Evolutionary conservation across 2,329 filamentous ascomycete species (phyloP), one percentile per base, ranked within the genome.

Genomic region (Alternaria angustiovoidea): DNA sequence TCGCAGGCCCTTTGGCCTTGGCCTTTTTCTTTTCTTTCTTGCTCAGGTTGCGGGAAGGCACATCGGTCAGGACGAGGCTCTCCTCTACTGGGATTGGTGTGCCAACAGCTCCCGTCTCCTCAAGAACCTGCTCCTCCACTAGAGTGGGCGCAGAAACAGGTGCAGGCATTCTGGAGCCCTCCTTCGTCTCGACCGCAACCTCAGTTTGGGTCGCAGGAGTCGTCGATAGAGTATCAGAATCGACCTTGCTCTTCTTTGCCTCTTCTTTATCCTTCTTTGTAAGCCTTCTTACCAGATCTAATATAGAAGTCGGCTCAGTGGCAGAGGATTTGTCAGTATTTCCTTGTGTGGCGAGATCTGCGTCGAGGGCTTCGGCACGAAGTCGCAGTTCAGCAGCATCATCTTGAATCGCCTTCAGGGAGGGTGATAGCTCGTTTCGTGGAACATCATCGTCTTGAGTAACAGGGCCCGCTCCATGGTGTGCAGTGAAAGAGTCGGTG

Each of bases 191-290:
- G 46, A 68, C 63, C 57, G 54, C 57, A 65, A 51, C 59, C 38
- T 68, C 56, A 46, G 61, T 26, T 55, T 69, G 59, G n/a, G 63
- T 61, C 56, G 58, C 64, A 66, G 73, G 72, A 61, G 72, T 74
- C 56, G 64, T 65, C 4, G 67, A 61, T 14, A 68, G 64, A 43
- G 66, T 60, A 24, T 71, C 66, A 53, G 70, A 49, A 41, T 62
- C 44, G 41, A 51, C 42, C 34, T 69, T 71, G 39, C 57, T 52
- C 52, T 72, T 73, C 52, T 69, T 73, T 14, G 48, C 59, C 42
- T 70, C 71, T 46, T 74, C 75, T 63, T 74, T 73, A 34, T 72
- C 63, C 47, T 75, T 71, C 54, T 73, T 74, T 61, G 59, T 68
- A 32, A 75, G 62, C 49, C 70, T 70, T 28, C 59, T 64, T 16